Percentiles rank a stretch among this genome's conserved stretches.
phyloP scores from a whole-genome alignment of 1,139 yeast genomes.

The Kluyveromyces sp. region DNA sequence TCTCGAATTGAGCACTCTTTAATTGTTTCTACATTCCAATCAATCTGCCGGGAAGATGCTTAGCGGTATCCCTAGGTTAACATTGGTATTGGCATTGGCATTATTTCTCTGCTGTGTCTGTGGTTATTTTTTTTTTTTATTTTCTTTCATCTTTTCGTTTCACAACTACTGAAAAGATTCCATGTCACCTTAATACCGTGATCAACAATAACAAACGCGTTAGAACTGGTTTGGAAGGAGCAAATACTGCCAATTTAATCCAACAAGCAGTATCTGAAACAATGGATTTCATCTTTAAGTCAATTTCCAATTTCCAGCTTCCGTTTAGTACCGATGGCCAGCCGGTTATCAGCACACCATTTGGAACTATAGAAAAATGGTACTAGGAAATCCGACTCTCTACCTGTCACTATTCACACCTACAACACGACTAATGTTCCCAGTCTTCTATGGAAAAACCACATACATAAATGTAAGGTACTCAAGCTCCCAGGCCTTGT shows the following conservation, averaged over 20 bases:
- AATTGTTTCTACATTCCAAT: neutral
- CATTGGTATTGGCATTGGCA: too few relatives aligned
- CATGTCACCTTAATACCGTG: neutral
- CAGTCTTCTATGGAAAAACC: constrained; percentile 48
- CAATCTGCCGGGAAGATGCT: neutral
- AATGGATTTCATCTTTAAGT: constrained; percentile 29
- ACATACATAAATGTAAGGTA: constrained; percentile 55
- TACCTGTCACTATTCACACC: constrained; percentile 19
- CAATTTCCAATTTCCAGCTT: constrained; percentile 26
- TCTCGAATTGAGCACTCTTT: neutral
- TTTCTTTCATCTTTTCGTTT: too few relatives aligned
- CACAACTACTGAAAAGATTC: too few relatives aligned
- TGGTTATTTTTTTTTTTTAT: too few relatives aligned
- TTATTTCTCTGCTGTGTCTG: too few relatives aligned
- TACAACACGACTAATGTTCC: constrained; percentile 13
- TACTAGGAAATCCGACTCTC: constrained; percentile 28
- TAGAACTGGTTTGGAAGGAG: too few relatives aligned
- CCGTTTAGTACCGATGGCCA: constrained; percentile 23
- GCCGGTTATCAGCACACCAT: constrained; percentile 26
- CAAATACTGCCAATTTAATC: too few relatives aligned
- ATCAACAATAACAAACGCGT: neutral
- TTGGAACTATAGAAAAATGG: constrained; percentile 39
- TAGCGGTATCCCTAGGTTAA: too few relatives aligned
- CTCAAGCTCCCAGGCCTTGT: constrained; percentile 76
- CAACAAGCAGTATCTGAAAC: neutral